Conservation (phyloP, 257 asterid species). For the Schizonepeta tenuifolia region DNA sequence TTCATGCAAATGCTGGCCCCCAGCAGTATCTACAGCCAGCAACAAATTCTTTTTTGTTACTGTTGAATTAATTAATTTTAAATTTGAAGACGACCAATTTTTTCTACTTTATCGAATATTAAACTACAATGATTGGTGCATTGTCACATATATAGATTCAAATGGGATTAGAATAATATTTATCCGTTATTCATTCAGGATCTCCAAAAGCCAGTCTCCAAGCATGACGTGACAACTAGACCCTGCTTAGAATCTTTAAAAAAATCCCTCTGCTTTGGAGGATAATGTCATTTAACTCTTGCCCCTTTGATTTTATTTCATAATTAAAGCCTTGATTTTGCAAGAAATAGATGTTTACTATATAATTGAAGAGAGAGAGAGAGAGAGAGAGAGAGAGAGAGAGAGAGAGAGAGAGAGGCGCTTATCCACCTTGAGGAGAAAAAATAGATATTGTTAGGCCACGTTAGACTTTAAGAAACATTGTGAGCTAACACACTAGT, state of each 20-base stretch:
- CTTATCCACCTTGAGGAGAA: conserved; percentile 21
- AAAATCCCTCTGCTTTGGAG: conserved; percentile 24
- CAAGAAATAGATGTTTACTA: too few relatives aligned
- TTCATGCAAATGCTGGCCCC: conserved; percentile 40
- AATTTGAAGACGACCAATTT: not conserved
- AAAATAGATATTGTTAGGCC: conserved; percentile 4
- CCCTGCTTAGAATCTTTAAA: conserved; percentile 10
- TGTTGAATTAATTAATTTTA: not conserved
- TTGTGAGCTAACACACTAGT: not conserved
- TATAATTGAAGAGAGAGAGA: conserved; percentile 33
- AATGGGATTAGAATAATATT: conserved; percentile 20
- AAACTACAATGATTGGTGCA: conserved; percentile 36
- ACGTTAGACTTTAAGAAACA: conserved; percentile 12
- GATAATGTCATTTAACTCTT: conserved; percentile 3
- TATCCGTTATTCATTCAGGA: conserved; percentile 34
- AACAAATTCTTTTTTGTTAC: not conserved
- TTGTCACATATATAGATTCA: conserved; percentile 36
- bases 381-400: conserved; percentile 22
- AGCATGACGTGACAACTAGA: conserved; percentile 38
- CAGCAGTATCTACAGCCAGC: conserved; percentile 32
- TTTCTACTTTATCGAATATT: conserved; percentile 10
- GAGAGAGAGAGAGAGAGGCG: conserved; percentile 22
- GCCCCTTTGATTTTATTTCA: not conserved
- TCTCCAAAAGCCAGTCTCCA: conserved; percentile 46
- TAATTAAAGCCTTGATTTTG: too few relatives aligned